Evolutionary conservation across 192 early-diverging fungal genomes (phyloP).

Genomic region (Gamsiella multidivaricata): DNA sequence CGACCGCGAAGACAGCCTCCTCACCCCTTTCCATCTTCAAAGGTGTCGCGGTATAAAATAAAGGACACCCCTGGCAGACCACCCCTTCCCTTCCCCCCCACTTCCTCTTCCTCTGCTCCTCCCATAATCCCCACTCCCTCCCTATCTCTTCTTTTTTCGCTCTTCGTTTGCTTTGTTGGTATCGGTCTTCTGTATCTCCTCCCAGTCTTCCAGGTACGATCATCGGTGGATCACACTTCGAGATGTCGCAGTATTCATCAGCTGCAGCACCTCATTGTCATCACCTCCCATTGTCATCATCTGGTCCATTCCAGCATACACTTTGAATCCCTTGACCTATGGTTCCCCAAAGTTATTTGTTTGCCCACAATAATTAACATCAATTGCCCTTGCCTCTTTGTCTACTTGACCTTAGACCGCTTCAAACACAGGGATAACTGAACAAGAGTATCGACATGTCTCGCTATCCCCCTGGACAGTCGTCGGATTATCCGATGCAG

Average conservation of each 20-base stretch:
- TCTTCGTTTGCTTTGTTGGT: neutral
- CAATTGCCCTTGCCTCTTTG: neutral
- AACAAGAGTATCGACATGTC: slow-evolving; percentile 38
- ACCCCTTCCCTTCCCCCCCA: neutral
- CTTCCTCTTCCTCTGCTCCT: slow-evolving; percentile 7
- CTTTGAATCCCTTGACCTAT: too few relatives aligned
- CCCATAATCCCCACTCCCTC: neutral
- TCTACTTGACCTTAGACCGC: slow-evolving; percentile 1
- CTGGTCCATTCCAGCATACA: too few relatives aligned
- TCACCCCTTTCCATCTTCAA: too few relatives aligned
- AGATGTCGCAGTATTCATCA: too few relatives aligned
- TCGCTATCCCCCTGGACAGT: slow-evolving; percentile 42
- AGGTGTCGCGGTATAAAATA: too few relatives aligned
- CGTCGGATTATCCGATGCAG: slow-evolving; percentile 54
- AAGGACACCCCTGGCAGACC: too few relatives aligned
- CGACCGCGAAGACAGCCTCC: too few relatives aligned
- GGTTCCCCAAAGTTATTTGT: neutral
- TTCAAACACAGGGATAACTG: neutral
- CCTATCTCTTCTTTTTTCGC: neutral
- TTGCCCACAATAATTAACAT: neutral
- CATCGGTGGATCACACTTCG: neutral
- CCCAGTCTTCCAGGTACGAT: neutral
- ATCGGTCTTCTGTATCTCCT: neutral
- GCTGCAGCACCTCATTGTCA: too few relatives aligned
- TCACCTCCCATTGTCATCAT: too few relatives aligned